Evolutionary conservation across 148 eudicot genomes (phyloP), one percentile per base, ranked within the genome.

Genomic region (Rhododendron molle): DNA sequence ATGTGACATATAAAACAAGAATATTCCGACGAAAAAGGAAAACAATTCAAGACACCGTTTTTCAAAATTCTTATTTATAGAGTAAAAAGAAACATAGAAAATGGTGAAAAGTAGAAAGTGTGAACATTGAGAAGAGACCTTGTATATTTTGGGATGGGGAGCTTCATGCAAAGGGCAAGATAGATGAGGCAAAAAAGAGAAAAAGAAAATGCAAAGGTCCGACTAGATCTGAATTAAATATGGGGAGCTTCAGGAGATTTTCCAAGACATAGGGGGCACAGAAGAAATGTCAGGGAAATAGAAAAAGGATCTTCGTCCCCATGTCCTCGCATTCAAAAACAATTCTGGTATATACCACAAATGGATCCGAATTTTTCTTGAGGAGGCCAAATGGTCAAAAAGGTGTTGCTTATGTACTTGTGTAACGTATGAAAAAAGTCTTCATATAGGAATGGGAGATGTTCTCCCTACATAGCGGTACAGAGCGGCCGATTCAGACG

Each of bases 401-500:
- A 58, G n/a, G 65, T 20, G 0, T 56, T 18, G 26, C 26, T 58
- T 21, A 58, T 21, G 26, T 58, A 58, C 60, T 14, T 58, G n/a
- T 58, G 65, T 56, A 20, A 58, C 65, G 65, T 21, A 58, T 20
- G 9, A 2, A 21, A 58, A 58, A 21, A 58, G 65, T 26, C 7
- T 54, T 54, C 58, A 15, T 4, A 3, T 16, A 46, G 49, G 12
- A 40, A 40, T 40, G 44, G 44, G 44, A 40, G 44, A 40, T 5
- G 44, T n/a, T n/a, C 44, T 6, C 0, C 0, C 40, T 5, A 0
- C 6, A 6, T 0, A 40, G 44, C 8, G 44, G 8, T 40, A 6
- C 1, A 40, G 0, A 40, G 7, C 1, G 1, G 7, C 8, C 8
- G 1, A 6, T 5, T 1, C 7, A 38, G 0, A 6, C 5, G 7